phyloP scores from a whole-genome alignment of 225 moss, liverwort and hornwort species.

The Marchantia paleacea region DNA sequence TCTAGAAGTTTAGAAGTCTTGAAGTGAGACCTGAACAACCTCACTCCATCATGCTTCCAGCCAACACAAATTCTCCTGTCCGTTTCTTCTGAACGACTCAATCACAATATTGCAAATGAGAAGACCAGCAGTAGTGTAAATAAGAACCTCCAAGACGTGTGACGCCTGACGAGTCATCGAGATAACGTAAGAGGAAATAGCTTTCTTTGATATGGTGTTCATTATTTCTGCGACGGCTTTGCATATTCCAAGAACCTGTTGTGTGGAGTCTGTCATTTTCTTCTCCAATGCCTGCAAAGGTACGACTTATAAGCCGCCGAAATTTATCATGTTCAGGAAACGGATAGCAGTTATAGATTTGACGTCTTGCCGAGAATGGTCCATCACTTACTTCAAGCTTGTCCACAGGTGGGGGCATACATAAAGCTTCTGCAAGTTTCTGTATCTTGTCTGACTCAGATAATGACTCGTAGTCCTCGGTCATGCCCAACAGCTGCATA shows the following conservation, averaged over 20 bases:
- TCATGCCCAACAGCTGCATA: constrained; percentile 68
- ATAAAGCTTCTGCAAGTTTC: constrained; percentile 59
- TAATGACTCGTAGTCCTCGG: constrained; percentile 65
- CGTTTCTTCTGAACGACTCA: neutral
- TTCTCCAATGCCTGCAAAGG: constrained; percentile 53
- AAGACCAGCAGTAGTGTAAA: neutral
- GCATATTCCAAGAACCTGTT: constrained; percentile 78
- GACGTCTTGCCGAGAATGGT: neutral
- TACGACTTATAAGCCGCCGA: neutral
- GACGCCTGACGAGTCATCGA: constrained; percentile 97
- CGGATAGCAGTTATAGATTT: neutral
- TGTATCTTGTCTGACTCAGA: constrained; percentile 65
- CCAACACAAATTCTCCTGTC: no score
- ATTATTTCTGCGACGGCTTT: constrained; percentile 67
- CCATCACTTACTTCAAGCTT: constrained; percentile 55
- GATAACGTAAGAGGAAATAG: constrained; percentile 91
- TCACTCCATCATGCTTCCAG: neutral
- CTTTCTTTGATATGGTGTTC: constrained; percentile 65
- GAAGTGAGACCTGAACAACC: neutral
- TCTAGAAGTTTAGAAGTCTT: neutral
- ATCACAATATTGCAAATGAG: neutral
- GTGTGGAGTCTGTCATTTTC: constrained; percentile 65
- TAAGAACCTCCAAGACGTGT: constrained; percentile 81
- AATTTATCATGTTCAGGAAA: neutral
- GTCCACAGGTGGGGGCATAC: constrained; percentile 69